Conservation (phyloP, 768 basidiomycete genomes). For the Gymnopilus junonius region DNA sequence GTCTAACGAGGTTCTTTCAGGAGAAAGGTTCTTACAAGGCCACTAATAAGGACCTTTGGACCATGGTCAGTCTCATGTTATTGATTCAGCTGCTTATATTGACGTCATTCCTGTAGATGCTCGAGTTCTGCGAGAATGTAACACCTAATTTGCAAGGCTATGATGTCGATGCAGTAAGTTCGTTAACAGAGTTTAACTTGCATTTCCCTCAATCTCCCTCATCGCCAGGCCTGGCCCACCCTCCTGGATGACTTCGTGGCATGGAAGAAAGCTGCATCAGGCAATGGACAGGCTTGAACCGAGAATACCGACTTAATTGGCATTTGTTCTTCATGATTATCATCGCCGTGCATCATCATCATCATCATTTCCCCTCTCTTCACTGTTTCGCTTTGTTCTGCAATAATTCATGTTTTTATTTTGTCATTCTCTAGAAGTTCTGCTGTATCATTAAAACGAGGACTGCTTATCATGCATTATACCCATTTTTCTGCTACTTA, state of each 20-base stretch:
- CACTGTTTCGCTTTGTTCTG: not conserved
- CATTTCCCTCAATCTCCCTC: no score
- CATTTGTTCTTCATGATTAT: not conserved
- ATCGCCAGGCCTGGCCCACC: constrained; percentile 79
- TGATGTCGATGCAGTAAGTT: constrained; percentile 74
- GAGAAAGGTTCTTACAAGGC: constrained; percentile 70
- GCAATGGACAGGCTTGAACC: constrained; percentile 11
- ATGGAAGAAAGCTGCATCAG: constrained; percentile 54
- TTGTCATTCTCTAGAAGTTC: not conserved
- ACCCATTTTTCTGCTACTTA: not conserved
- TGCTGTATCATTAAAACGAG: constrained; percentile 13
- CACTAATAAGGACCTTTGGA: constrained; percentile 86
- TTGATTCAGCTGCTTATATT: not conserved
- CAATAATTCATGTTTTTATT: constrained; percentile 2
- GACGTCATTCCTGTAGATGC: constrained; percentile 49
- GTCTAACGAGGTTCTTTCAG: constrained; percentile 24
- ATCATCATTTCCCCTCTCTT: not conserved
- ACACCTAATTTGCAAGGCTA: constrained; percentile 65
- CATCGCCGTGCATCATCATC: not conserved
- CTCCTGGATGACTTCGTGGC: constrained; percentile 78
- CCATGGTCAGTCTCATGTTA: constrained; percentile 56
- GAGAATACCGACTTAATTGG: constrained; percentile 1
- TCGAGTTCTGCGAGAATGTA: constrained; percentile 75
- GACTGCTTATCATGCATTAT: not conserved
- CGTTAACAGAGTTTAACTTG: no score